Conservation (phyloP, 176 grass and related monocot species). For the Lolium perenne region DNA sequence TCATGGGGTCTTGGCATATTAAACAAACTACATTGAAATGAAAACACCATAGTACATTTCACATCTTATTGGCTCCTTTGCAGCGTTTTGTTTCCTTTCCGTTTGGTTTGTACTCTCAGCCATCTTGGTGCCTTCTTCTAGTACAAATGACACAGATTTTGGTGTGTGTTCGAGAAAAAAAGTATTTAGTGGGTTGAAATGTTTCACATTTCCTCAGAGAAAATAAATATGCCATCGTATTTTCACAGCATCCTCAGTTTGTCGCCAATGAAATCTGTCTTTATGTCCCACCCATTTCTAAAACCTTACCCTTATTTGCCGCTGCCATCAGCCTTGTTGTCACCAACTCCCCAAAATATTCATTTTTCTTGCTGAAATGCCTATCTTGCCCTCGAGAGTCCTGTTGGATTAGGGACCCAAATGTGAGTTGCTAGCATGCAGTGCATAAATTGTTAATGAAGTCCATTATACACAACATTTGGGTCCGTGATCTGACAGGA, state of each 20-base stretch:
- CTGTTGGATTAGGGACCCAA: not conserved
- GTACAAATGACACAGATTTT: no score
- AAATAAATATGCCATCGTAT: not conserved
- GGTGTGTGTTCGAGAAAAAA: no score
- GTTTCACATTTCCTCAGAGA: not conserved
- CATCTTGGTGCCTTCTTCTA: no score
- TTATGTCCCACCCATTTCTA: not conserved
- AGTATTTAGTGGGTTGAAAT: no score
- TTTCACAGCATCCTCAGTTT: not conserved
- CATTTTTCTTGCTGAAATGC: not conserved
- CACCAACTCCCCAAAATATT: not conserved
- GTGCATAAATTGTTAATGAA: no score
- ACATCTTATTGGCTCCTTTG: not conserved
- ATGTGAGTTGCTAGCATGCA: not conserved
- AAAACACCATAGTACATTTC: not conserved
- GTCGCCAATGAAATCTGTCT: not conserved
- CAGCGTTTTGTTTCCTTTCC: no score
- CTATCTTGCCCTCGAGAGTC: not conserved
- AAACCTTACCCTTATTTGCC: not conserved
- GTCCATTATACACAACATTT: no score
- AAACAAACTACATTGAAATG: not conserved
- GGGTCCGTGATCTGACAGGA: no score
- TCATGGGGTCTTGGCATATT: slow-evolving; percentile 37
- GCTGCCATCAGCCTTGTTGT: not conserved
- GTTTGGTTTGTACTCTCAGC: no score